Conservation (phyloP, 768 basidiomycete species). For the Suillus subluteus region DNA sequence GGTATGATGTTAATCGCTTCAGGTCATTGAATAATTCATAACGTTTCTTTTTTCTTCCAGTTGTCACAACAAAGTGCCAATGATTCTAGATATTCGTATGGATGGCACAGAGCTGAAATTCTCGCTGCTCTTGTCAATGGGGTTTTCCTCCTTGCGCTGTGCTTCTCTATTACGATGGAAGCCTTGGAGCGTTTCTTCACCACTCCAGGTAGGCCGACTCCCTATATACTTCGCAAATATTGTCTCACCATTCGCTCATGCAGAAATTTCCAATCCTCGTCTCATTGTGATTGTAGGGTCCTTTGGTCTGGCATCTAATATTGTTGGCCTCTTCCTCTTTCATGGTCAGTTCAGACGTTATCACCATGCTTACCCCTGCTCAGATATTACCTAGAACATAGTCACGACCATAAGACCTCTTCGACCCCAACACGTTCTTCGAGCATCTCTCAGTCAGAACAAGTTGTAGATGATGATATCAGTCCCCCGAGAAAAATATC, state of each 20-base stretch:
- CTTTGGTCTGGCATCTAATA: constrained; percentile 87
- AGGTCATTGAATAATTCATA: background rate
- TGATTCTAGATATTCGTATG: constrained; percentile 89
- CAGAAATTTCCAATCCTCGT: constrained; percentile 88
- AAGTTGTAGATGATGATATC: constrained; percentile 19
- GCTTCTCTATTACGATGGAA: constrained; percentile 94
- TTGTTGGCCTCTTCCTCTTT: constrained; percentile 93
- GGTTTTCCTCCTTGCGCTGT: constrained; percentile 94
- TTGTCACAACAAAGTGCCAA: constrained; percentile 60
- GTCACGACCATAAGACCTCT: constrained; percentile 47
- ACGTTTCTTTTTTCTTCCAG: constrained; percentile 40
- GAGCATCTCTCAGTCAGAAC: constrained; percentile 35
- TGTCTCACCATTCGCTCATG: background rate
- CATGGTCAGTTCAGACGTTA: constrained; percentile 62
- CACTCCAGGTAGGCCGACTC: constrained; percentile 60
- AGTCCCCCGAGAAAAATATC: constrained; percentile 38
- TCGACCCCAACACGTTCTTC: constrained; percentile 42
- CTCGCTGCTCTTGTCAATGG: constrained; percentile 95
- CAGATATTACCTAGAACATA: constrained; percentile 54
- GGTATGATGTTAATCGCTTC: constrained; percentile 35
- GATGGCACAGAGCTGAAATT: constrained; percentile 99
- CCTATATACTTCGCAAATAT: background rate
- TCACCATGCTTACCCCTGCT: constrained; percentile 12
- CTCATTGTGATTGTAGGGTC: constrained; percentile 90
- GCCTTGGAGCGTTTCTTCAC: constrained; percentile 90